Conservation (phyloP, 2,329 filamentous ascomycete genomes). For the Cladophialophora psammophila region DNA sequence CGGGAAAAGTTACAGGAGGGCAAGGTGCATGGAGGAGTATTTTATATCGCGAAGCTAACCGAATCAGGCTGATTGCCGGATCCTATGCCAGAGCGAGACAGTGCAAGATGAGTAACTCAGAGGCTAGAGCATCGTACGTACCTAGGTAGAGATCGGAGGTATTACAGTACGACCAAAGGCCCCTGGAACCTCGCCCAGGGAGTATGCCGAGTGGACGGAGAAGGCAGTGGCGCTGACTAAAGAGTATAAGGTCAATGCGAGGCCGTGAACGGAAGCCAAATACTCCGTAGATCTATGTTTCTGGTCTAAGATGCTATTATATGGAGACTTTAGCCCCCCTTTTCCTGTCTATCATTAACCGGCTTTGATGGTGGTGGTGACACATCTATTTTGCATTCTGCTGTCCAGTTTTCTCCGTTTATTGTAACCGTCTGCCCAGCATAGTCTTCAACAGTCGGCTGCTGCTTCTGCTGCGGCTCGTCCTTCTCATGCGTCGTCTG, state of each 20-base stretch:
- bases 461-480: not conserved
- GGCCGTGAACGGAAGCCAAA: not conserved
- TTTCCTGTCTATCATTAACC: not conserved
- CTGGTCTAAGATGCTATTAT: not conserved
- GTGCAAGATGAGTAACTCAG: no score
- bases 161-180: no score
- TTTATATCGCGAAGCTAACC: not conserved
- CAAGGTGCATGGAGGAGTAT: no score
- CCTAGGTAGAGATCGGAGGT: no score
- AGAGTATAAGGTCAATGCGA: not conserved
- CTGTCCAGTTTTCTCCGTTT: not conserved
- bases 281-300: not conserved
- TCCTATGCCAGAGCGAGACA: no score
- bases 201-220: no score
- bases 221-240: no score
- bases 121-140: no score
- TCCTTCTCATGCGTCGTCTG: not conserved
- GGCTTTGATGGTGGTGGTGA: not conserved
- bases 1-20: no score
- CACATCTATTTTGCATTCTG: not conserved
- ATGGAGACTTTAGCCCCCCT: not conserved
- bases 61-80: not conserved
- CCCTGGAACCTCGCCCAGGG: no score
- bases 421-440: not conserved
- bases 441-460: not conserved